Evolutionary conservation across 371 early-diverging fungal species (phyloP).

Genomic region (Nematocida parisii): DNA sequence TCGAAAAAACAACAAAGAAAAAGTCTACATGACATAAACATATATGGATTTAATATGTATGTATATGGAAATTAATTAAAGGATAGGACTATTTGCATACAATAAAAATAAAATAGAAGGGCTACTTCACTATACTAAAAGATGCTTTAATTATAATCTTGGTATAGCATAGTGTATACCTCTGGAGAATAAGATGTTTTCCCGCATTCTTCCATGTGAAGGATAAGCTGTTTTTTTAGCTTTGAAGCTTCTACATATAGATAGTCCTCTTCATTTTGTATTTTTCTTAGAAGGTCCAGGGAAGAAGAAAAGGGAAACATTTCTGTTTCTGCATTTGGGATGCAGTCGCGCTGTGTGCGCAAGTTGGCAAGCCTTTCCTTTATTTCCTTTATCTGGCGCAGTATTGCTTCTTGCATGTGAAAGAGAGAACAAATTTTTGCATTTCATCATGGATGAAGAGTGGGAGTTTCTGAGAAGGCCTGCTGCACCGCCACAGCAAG

Average conservation of each 20-base stretch:
- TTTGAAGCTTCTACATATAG: constrained; percentile 9
- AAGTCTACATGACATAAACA: background rate
- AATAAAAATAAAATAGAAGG: background rate
- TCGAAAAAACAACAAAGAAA: background rate
- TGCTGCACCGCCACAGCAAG: background rate
- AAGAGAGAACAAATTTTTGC: constrained; percentile 10
- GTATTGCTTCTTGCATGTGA: background rate
- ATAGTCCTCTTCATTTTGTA: constrained; percentile 34
- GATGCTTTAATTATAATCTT: background rate
- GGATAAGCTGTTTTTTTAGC: constrained; percentile 14
- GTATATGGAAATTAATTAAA: background rate
- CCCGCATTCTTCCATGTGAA: background rate
- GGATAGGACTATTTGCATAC: background rate
- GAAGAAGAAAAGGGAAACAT: constrained; percentile 24
- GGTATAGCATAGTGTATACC: constrained; percentile 8
- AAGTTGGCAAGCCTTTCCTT: constrained; percentile 33
- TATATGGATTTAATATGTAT: background rate
- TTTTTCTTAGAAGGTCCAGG: constrained; percentile 25
- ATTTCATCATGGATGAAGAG: constrained; percentile 17
- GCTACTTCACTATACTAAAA: too few relatives aligned
- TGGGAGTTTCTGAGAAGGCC: constrained; percentile 53
- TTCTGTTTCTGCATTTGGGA: background rate
- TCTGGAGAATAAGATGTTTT: background rate
- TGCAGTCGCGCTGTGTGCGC: background rate
- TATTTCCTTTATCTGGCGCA: constrained; percentile 8